Percentiles rank a stretch among this genome's conserved stretches.
Conservation (phyloP, 192 early-diverging fungal species). For the Tieghemiomyces parasiticus region DNA sequence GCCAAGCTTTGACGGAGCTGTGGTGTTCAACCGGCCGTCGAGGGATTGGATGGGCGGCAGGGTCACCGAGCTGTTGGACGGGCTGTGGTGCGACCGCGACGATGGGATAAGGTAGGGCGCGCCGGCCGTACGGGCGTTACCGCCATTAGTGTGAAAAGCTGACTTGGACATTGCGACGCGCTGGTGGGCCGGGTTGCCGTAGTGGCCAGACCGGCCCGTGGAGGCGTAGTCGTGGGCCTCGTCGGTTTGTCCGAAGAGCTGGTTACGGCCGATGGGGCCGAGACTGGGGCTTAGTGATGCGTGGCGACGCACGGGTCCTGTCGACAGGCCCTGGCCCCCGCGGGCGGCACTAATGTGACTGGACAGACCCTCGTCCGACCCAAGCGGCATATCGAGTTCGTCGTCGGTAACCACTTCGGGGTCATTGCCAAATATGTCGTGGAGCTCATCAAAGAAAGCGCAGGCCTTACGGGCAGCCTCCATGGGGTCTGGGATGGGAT, state of each 20-base stretch:
- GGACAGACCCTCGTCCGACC: neutral
- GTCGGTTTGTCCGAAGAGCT: no score
- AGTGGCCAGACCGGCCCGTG: neutral
- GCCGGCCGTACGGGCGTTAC: neutral
- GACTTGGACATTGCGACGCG: neutral
- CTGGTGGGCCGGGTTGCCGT: neutral
- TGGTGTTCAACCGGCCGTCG: no score
- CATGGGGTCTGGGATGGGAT: neutral
- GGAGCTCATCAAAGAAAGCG: constrained; percentile 8
- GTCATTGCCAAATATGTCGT: constrained; percentile 8
- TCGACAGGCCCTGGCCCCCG: neutral
- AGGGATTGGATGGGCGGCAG: neutral
- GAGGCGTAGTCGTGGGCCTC: neutral
- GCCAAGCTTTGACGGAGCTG: neutral
- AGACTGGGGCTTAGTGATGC: neutral
- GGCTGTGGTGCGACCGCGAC: neutral
- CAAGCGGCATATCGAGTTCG: neutral
- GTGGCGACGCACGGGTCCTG: neutral
- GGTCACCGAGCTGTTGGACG: neutral
- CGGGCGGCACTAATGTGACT: neutral
- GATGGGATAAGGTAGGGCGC: neutral
- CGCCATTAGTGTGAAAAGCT: neutral
- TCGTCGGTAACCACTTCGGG: constrained; percentile 11
- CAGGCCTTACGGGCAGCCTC: constrained; percentile 7
- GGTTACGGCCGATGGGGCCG: neutral